Conservation (phyloP, 352 stramenopile genomes). For the Sclerospora graminicola region DNA sequence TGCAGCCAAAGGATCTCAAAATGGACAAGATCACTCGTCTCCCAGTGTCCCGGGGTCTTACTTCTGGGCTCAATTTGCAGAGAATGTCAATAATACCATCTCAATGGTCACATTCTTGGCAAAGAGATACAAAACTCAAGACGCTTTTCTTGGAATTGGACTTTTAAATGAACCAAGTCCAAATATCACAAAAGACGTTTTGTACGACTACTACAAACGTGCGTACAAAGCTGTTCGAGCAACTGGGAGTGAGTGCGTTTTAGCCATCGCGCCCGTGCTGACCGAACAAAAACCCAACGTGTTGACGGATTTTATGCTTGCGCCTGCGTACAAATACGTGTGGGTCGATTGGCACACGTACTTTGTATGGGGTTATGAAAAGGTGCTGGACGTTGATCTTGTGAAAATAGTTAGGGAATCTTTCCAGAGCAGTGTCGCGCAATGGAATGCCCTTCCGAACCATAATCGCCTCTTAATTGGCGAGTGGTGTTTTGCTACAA, state of each 20-base stretch:
- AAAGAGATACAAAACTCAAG: slow-evolving; percentile 44
- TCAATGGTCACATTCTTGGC: slow-evolving; percentile 43
- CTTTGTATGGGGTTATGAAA: slow-evolving; percentile 72
- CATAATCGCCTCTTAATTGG: slow-evolving; percentile 45
- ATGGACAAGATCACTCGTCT: slow-evolving; percentile 30
- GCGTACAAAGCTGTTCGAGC: slow-evolving; percentile 49
- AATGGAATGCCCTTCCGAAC: slow-evolving; percentile 22
- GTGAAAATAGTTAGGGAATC: slow-evolving; percentile 24
- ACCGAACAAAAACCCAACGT: slow-evolving; percentile 44
- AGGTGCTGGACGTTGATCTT: slow-evolving; percentile 34
- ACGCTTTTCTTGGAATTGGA: slow-evolving; percentile 61
- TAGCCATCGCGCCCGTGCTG: slow-evolving; percentile 50
- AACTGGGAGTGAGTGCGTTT: slow-evolving; percentile 49
- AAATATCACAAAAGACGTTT: slow-evolving; percentile 26
- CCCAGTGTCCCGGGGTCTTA: slow-evolving; percentile 26
- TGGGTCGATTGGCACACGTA: slow-evolving; percentile 81
- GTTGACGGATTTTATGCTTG: slow-evolving; percentile 46
- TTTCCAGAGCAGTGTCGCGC: slow-evolving; percentile 17
- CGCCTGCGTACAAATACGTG: slow-evolving; percentile 46
- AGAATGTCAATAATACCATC: slow-evolving; percentile 54
- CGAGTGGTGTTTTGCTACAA: slow-evolving; percentile 42
- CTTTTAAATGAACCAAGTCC: slow-evolving; percentile 60
- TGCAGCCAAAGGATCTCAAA: slow-evolving; percentile 44
- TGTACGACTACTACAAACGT: slow-evolving; percentile 71
- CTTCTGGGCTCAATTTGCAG: slow-evolving; percentile 41